phyloP scores from a whole-genome alignment of 148 eudicot genomes.

The Oxyria digyna region DNA sequence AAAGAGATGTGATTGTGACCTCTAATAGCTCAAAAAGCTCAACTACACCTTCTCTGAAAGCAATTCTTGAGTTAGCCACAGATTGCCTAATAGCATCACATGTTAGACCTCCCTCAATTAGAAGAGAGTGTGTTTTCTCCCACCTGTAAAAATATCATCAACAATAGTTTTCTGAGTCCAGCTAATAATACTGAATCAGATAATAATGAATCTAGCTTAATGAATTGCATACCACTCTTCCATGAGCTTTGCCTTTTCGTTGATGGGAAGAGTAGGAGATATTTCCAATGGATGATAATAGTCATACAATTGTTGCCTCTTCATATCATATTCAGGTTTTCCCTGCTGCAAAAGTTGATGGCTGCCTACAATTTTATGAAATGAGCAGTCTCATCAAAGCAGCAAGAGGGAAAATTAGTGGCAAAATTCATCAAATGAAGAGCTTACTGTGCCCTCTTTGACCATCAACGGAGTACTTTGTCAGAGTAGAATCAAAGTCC shows the following conservation, averaged over 20 bases:
- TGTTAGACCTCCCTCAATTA: constrained; percentile 87
- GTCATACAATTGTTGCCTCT: constrained; percentile 64
- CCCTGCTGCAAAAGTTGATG: constrained; percentile 86
- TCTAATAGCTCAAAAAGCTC: constrained; percentile 78
- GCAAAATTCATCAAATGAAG: constrained; percentile 3
- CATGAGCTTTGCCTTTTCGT: constrained; percentile 83
- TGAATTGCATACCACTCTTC: constrained; percentile 64
- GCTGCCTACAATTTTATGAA: constrained; percentile 50
- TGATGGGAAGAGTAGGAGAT: constrained; percentile 69
- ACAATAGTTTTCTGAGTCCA: neutral
- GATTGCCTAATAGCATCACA: constrained; percentile 61
- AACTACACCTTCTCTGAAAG: constrained; percentile 75
- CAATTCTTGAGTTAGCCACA: constrained; percentile 58
- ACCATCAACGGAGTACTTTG: constrained; percentile 68
- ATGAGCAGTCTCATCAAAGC: constrained; percentile 13
- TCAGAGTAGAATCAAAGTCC: constrained; percentile 83
- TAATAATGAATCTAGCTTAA: neutral
- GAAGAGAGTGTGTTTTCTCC: constrained; percentile 85
- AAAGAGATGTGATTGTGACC: constrained; percentile 25
- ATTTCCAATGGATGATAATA: constrained; percentile 83
- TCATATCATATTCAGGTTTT: constrained; percentile 57
- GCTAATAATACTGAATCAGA: neutral
- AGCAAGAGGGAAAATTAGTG: neutral
- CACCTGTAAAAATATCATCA: constrained; percentile 35
- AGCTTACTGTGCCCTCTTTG: constrained; percentile 73